Percentiles rank a stretch among this genome's conserved stretches.
Conservation (phyloP, 2,329 filamentous ascomycete genomes). For the Salinomyces thailandicus region DNA sequence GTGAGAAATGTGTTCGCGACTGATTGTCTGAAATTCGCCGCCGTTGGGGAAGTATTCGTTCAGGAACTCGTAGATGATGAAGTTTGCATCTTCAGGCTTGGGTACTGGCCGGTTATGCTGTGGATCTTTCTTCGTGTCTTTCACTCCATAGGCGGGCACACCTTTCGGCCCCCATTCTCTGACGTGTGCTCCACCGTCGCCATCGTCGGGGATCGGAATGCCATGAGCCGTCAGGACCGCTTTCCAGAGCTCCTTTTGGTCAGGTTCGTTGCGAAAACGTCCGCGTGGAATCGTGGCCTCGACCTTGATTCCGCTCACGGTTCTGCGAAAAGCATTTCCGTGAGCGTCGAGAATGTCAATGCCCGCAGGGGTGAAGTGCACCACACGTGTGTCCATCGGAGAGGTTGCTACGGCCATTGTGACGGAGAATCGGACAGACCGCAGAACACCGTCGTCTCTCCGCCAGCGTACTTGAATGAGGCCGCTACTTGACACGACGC, state of each 20-base stretch:
- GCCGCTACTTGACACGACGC: too few relatives aligned
- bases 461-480: too few relatives aligned
- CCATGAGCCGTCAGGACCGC: not conserved
- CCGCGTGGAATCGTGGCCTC: not conserved
- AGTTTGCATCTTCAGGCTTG: not conserved
- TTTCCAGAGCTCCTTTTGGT: not conserved
- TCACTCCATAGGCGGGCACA: not conserved
- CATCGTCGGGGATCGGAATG: not conserved
- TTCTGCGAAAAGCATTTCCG: not conserved
- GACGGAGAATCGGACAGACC: too few relatives aligned
- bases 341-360: not conserved
- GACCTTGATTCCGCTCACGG: not conserved
- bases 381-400: too few relatives aligned
- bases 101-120: not conserved
- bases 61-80: not conserved
- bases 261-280: not conserved
- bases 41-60: not conserved
- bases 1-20: not conserved
- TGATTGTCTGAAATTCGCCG: not conserved
- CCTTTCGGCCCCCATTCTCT: not conserved
- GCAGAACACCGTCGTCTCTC: too few relatives aligned
- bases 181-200: not conserved
- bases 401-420: too few relatives aligned
- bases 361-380: too few relatives aligned
- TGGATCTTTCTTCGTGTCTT: not conserved